Base-by-base conservation (phyloP, 2,329 filamentous ascomycete genomes). In the Rhinocladiella mackenziei region DNA sequence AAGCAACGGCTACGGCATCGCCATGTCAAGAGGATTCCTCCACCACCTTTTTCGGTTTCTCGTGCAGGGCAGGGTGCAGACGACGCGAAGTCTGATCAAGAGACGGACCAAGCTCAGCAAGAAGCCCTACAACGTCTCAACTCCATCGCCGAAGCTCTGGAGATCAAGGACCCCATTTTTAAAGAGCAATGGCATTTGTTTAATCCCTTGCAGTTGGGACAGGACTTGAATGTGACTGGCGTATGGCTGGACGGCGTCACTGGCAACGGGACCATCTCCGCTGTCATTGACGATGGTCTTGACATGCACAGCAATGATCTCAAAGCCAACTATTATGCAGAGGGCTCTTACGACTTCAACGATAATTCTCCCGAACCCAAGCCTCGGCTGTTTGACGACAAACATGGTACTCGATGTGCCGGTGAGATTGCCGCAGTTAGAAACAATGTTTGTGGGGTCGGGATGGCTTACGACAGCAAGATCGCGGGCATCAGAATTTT, bases 271-370 rank as follows among this genome's bases (percentile, higher is more conserved):
- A 78, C 85, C 13, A 95, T 87, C 1, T 88, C 94, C 2, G 91
- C 91, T 42, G 92, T 98, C 56, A 86, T 98, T 3, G 92, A 98
- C 60, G 92, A 98, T 66, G 92, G 92, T 0, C 67, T 98, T 54
- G 92, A 98, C 61, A 92, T 98, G 84, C 80, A 94, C 68, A 97
- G 89, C 70, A 77, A 87, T 18, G 92, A 98, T 62, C 70, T 98
- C 33, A 89, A 86, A 64, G 84, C 81, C 57, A 98, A 98, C 64
- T 98, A 96, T 68, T 97, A 91, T 62, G 84, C 88, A 1, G 80
- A 81, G 45, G 92, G 92, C 18, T 97, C 91, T 2, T 96, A 85
- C 68, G 92, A 98, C 66, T 98, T 94, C 72, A 98, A 98, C 65
- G 89, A 97, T 59, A 75, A 86, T 37, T 76, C 75, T 2, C 72